phyloP scores from a whole-genome alignment of 2,329 filamentous ascomycete genomes.

The Diplocarpon mali region DNA sequence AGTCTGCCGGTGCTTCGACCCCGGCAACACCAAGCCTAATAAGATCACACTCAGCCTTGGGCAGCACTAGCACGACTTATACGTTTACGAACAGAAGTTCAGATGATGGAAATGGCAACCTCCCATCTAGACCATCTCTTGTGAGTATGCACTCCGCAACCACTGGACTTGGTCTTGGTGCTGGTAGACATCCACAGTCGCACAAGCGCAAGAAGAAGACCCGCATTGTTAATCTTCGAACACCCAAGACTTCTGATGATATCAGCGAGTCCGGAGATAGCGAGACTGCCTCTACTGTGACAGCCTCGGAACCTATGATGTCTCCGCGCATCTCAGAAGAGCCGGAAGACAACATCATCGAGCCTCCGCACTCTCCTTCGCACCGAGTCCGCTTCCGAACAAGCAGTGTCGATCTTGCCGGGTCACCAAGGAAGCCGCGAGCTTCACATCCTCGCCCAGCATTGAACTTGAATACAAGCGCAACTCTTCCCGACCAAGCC shows the following conservation, averaged over 20 bases:
- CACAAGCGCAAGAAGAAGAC: conserved; percentile 71
- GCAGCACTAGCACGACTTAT: conserved; percentile 48
- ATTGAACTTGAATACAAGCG: conserved; percentile 7
- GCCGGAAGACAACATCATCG: conserved; percentile 42
- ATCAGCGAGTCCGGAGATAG: conserved; percentile 40
- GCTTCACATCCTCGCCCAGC: conserved; percentile 12
- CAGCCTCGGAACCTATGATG: conserved; percentile 50
- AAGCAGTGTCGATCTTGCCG: conserved; percentile 28
- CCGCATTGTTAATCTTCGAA: conserved; percentile 71
- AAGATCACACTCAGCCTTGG: conserved; percentile 52
- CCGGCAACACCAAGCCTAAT: conserved; percentile 39
- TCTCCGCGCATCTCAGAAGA: conserved; percentile 49
- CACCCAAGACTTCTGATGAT: conserved; percentile 37
- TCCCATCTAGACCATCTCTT: conserved; percentile 59
- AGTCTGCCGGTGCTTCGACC: conserved; percentile 31
- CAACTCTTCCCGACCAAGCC: conserved; percentile 12
- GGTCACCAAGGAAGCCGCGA: conserved; percentile 25
- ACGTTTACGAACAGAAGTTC: conserved; percentile 59
- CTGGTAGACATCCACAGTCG: conserved; percentile 45
- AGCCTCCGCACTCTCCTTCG: conserved; percentile 38
- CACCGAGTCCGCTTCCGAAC: conserved; percentile 27
- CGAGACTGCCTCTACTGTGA: conserved; percentile 41
- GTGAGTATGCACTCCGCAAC: conserved; percentile 49
- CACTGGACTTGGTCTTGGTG: conserved; percentile 52
- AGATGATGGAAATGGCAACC: conserved; percentile 38